Base-by-base conservation (phyloP, 345 rosid species). In the Trapa bicornis region DNA sequence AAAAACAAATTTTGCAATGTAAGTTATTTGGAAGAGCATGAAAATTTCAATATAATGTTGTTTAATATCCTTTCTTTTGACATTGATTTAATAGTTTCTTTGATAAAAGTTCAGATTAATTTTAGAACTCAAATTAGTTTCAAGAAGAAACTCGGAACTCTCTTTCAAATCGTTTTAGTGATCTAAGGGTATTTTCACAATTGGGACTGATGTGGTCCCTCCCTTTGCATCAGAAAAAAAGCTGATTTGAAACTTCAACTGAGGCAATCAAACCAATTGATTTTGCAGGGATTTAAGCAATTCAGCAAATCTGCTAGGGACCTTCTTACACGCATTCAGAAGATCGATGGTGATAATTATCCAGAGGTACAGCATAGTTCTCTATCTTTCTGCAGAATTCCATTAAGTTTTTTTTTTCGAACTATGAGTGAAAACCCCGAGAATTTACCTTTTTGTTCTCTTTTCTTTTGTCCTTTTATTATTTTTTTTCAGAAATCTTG, bases 281-380 rank as follows among this genome's bases (percentile, higher is more conserved):
- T 74, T 42, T 48, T 17, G 60, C 79, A 93, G 97, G 99, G 99
- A 70, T 89, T 94, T 35, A 94, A 91, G 72, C 86, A 75, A 68
- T 94, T 94, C 68, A 91, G 82, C 79, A 94, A 89, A 79, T 79
- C 95, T 73, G 96, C 99, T 32, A 86, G 99, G 74, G 99, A 94
- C 65, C 87, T 94, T 73, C 77, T 94, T 35, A 79, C 88, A 37
- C 81, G 84, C 67, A 83, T 94, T 80, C 97, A 94, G 77, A 83
- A 83, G 75, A 82, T 89, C 63, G 99, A 94, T 8, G 99, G 99
- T 36, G 83, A 94, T 81, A 91, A 89, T 76, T 94, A 88, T 70
- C 99, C 99, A 2, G 96, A 94, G 96, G 99, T 94, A 61, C 54
- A 32, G 7, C 32, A 58, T 9, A 22, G 29, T 58, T 35, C 32